Base-by-base conservation (phyloP, 1,284 basidiomycete genomes). In the Abortiporus biennis region DNA sequence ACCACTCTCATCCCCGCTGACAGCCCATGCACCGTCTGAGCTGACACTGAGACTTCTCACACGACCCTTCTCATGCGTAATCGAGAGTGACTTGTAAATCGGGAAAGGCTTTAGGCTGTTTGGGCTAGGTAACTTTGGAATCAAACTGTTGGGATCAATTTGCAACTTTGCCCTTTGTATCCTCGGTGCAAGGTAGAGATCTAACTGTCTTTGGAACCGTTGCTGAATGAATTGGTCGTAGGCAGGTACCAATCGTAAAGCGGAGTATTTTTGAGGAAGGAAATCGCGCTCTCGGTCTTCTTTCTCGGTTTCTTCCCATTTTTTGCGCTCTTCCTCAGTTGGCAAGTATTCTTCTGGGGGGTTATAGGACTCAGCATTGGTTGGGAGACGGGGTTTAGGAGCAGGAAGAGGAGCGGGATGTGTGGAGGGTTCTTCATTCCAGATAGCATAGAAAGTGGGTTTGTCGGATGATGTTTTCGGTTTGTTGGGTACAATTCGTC, bases 291-390 rank as follows among this genome's bases (percentile, higher is more conserved):
- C 91, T 52, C 94, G 80, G 61, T 99, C 94, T 65, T 95, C 92
- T 48, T 85, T 79, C 47, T 97, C 94, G 21, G 76, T 76, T 40
- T 74, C 78, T 56, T 93, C 82, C 89, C 92, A 98, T 56, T 84
- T 78, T 51, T 81, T 78, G 43, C 76, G 79, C 63, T 98, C 95
- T 52, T 83, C 78, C 42, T 85, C 81, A 11, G 86, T 87, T n/a
- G 92, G 92, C 2, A 99, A 75, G 62, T 99, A 98, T 67, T 99
- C 96, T 55, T 85, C 91, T 3, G 96, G 96, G 19, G 96, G 96
- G 60, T 99, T 99, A 66, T 99, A 99, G 1, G 94, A 98, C 66
- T 99, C 94, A 27, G 85, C 80, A 52, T 98, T 89, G 9, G 84
- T 87, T 2, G 96, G 96, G 1, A 96, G 80, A 20, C 81, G 75